These are phyloP conservation scores for Marasmius sp. DNA, from an alignment of 1,284 basidiomycete genomes.

Conservation along the genomic window DNA sequence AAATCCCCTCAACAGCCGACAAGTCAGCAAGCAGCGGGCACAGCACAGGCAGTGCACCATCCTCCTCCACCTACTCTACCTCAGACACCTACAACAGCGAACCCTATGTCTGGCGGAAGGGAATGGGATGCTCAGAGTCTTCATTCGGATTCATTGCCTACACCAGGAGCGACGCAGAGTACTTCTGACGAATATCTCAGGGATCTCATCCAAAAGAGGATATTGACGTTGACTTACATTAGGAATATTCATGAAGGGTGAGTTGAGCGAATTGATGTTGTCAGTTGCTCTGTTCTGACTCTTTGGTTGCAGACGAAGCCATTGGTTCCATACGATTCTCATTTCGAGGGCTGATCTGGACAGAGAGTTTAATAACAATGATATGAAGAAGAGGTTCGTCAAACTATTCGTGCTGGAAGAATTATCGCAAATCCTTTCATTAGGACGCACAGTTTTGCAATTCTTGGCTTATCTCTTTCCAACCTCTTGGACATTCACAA, in stretches of 20 bases:
- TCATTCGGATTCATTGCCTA: slow-evolving; percentile 46
- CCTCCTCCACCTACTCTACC: slow-evolving; percentile 39
- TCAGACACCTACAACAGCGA: slow-evolving; percentile 42
- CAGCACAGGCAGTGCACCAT: slow-evolving; percentile 30
- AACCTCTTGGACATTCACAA: slow-evolving; percentile 78
- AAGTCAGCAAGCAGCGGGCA: slow-evolving; percentile 27
- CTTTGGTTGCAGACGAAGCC: slow-evolving; percentile 54
- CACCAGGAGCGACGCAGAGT: slow-evolving; percentile 52
- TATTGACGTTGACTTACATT: slow-evolving; percentile 81
- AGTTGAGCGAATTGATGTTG: slow-evolving; percentile 25
- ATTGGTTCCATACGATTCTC: slow-evolving; percentile 89
- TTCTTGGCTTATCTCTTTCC: slow-evolving; percentile 83
- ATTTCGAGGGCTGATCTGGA: slow-evolving; percentile 74
- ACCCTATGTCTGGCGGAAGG: slow-evolving; percentile 42
- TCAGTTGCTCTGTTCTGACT: slow-evolving; percentile 5
- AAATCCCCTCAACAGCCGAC: slow-evolving; percentile 41
- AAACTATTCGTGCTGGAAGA: slow-evolving; percentile 8
- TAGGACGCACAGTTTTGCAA: slow-evolving; percentile 77
- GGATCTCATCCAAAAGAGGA: slow-evolving; percentile 78
- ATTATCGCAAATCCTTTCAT: slow-evolving; percentile 4
- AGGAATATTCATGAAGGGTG: slow-evolving; percentile 83
- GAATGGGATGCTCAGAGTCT: slow-evolving; percentile 73
- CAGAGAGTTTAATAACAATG: slow-evolving; percentile 66
- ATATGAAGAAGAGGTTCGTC: slow-evolving; percentile 76
- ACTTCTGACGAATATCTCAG: slow-evolving; percentile 75